These are phyloP conservation scores for Phialophora chinensis DNA, from an alignment of 2,329 filamentous ascomycete genomes.

Conservation along the genomic window DNA sequence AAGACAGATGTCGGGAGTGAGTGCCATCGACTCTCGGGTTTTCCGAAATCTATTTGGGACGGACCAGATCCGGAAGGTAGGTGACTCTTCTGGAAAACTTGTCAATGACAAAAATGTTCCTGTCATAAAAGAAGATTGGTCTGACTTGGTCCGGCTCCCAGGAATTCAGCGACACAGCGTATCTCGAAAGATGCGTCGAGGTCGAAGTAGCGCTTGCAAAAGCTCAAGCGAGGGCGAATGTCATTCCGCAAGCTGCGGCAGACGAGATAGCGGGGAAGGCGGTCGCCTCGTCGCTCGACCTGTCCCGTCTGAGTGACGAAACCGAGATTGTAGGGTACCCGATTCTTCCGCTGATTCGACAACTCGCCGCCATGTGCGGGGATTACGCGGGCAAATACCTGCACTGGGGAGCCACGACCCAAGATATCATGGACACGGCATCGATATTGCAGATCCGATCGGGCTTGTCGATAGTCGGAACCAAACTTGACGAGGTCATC, in stretches of 20 bases:
- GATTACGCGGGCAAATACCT: slow-evolving; percentile 52
- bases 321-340: slow-evolving; percentile 42
- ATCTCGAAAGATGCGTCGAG: slow-evolving; percentile 34
- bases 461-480: slow-evolving; percentile 56
- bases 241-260: slow-evolving; percentile 33
- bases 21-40: slow-evolving; percentile 32
- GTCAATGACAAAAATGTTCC: background rate
- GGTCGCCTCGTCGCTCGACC: background rate
- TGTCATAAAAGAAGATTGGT: background rate
- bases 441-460: slow-evolving; percentile 60
- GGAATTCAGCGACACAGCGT: slow-evolving; percentile 40
- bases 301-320: slow-evolving; percentile 19
- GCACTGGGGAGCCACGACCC: slow-evolving; percentile 65
- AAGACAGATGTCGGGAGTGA: background rate
- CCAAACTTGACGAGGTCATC: slow-evolving; percentile 52
- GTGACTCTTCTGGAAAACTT: background rate
- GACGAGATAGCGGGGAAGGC: background rate
- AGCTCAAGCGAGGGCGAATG: slow-evolving; percentile 36
- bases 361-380: slow-evolving; percentile 34
- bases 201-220: slow-evolving; percentile 39
- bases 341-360: slow-evolving; percentile 39
- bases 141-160: background rate
- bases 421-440: slow-evolving; percentile 65
- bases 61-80: slow-evolving; percentile 35
- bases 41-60: slow-evolving; percentile 41